Evolutionary conservation across 2,329 filamentous ascomycete genomes (phyloP).

Genomic region (Arthrobotrys conoides): DNA sequence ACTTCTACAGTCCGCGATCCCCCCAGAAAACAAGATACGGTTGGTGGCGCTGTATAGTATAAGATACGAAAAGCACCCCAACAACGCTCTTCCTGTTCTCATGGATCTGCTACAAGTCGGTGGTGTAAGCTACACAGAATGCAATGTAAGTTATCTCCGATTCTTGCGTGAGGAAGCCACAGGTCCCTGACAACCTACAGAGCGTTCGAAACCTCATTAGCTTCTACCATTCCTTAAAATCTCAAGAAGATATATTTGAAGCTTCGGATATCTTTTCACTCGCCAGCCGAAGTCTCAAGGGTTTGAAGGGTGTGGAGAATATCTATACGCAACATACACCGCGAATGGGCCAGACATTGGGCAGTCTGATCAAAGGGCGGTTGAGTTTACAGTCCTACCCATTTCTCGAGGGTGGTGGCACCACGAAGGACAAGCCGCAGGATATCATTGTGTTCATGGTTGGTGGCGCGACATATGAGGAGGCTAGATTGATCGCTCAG

Average conservation of each 20-base stretch:
- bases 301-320: slow-evolving; percentile 96
- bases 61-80: slow-evolving; percentile 88
- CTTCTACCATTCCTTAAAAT: slow-evolving; percentile 83
- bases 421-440: slow-evolving; percentile 94
- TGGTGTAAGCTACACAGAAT: slow-evolving; percentile 82
- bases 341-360: slow-evolving; percentile 85
- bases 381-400: slow-evolving; percentile 90
- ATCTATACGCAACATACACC: slow-evolving; percentile 98
- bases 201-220: slow-evolving; percentile 81
- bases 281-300: slow-evolving; percentile 89
- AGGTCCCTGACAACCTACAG: slow-evolving; percentile 22
- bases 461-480: slow-evolving; percentile 94
- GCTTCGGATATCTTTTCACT: slow-evolving; percentile 90
- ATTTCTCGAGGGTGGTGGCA: slow-evolving; percentile 88
- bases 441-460: slow-evolving; percentile 96
- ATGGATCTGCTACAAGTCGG: slow-evolving; percentile 90
- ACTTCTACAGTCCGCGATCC: slow-evolving; percentile 84
- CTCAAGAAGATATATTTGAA: slow-evolving; percentile 90
- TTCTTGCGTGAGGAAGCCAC: neutral
- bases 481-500: slow-evolving; percentile 94
- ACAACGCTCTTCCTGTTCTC: slow-evolving; percentile 85
- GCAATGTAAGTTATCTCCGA: slow-evolving; percentile 66
- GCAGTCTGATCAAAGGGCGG: slow-evolving; percentile 92
- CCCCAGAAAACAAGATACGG: slow-evolving; percentile 85
- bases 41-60: slow-evolving; percentile 95